phyloP scores from a whole-genome alignment of 495 filamentous ascomycete genomes.

The Penicillium coffeae region DNA sequence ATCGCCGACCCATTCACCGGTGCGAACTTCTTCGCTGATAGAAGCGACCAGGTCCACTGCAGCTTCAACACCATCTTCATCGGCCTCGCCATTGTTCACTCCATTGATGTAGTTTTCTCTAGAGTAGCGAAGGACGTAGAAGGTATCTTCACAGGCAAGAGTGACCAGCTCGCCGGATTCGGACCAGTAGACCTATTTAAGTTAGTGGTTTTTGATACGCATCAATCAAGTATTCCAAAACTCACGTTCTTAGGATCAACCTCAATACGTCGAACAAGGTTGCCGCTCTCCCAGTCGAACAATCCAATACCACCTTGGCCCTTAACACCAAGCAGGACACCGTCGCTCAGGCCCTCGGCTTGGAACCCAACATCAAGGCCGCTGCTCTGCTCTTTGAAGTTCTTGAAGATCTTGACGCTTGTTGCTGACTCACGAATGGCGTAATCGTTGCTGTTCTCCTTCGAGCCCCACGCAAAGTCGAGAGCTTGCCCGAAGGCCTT shows the following conservation, averaged over 20 bases:
- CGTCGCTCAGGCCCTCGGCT: conserved; percentile 85
- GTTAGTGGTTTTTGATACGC: conserved; percentile 8
- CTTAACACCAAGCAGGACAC: conserved; percentile 90
- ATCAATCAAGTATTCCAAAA: conserved; percentile 5
- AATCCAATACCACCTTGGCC: conserved; percentile 92
- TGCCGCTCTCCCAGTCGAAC: conserved; percentile 92
- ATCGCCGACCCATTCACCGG: conserved; percentile 97
- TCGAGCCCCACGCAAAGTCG: conserved; percentile 96
- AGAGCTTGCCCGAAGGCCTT: conserved; percentile 93
- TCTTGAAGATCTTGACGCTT: conserved; percentile 94
- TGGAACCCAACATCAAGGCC: conserved; percentile 95
- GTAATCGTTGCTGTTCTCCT: conserved; percentile 98
- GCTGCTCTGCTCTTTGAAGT: conserved; percentile 89
- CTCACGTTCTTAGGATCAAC: conserved; percentile 79
- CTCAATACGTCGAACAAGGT: conserved; percentile 88
- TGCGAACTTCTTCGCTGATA: conserved; percentile 87
- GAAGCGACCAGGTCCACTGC: conserved; percentile 95
- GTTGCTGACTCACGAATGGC: conserved; percentile 91
- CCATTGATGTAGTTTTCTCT: conserved; percentile 82
- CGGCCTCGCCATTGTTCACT: conserved; percentile 71
- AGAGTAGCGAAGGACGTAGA: conserved; percentile 89
- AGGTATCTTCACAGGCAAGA: conserved; percentile 91
- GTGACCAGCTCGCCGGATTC: conserved; percentile 91
- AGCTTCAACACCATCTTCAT: conserved; percentile 96
- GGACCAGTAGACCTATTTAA: conserved; percentile 83